Evolutionary conservation across 2,329 filamentous ascomycete genomes (phyloP).

Genomic region (Exutisphaerella laricina): DNA sequence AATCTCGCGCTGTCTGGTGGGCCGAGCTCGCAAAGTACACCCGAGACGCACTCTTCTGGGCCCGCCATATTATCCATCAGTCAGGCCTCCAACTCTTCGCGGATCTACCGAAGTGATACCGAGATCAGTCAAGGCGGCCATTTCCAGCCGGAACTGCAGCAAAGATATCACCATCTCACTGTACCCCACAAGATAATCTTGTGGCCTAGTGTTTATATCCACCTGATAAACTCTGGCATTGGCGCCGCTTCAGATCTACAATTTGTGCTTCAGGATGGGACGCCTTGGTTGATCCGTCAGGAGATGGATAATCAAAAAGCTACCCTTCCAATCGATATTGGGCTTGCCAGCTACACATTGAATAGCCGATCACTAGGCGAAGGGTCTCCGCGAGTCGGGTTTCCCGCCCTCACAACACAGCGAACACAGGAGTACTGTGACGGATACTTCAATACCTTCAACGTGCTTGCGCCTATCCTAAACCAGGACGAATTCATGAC

Average conservation of each 20-base stretch:
- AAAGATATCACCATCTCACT: constrained; percentile 31
- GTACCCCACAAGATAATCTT: constrained; percentile 49
- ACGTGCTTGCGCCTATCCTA: constrained; percentile 54
- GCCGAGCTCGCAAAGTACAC: constrained; percentile 13
- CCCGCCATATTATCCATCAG: constrained; percentile 7
- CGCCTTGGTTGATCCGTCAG: constrained; percentile 36
- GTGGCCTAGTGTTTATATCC: constrained; percentile 40
- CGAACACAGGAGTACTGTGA: constrained; percentile 48
- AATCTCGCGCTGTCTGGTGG: constrained; percentile 24
- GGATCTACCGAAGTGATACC: constrained; percentile 6
- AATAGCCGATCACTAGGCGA: constrained; percentile 9
- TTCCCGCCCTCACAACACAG: constrained; percentile 42
- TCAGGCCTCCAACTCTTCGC: constrained; percentile 10
- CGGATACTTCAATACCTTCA: constrained; percentile 56
- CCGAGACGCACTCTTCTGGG: constrained; percentile 16
- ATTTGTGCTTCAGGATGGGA: constrained; percentile 35
- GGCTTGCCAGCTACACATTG: constrained; percentile 24
- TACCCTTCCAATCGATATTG: constrained; percentile 26
- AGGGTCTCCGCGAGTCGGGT: constrained; percentile 25
- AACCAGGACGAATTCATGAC: constrained; percentile 52
- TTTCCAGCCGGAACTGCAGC: constrained; percentile 20
- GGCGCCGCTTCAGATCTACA: constrained; percentile 32
- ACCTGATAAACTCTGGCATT: constrained; percentile 33
- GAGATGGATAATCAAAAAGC: constrained; percentile 32
- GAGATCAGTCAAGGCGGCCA: constrained; percentile 6